These are phyloP conservation scores for Psilocybe azurescens DNA, from an alignment of 768 basidiomycete genomes.

Conservation along the genomic window DNA sequence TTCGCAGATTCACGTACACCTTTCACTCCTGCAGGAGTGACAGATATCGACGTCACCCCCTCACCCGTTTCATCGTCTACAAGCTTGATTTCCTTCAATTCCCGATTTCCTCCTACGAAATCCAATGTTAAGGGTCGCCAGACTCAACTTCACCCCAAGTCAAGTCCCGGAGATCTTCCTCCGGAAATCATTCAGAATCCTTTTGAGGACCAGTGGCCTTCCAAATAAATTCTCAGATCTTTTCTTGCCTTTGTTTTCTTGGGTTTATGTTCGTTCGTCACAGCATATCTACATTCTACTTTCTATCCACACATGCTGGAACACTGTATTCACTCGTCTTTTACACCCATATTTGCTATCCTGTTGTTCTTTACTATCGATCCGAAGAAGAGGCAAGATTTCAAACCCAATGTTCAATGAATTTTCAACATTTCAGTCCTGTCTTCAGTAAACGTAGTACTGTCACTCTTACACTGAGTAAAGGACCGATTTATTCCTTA, in stretches of 20 bases:
- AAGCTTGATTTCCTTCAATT: conserved; percentile 24
- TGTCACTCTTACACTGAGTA: no score
- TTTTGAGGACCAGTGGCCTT: conserved; percentile 15
- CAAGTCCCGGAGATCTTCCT: conserved; percentile 3
- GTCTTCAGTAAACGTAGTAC: no score
- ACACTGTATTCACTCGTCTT: neutral
- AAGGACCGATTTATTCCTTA: no score
- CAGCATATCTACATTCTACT: neutral
- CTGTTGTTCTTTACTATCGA: neutral
- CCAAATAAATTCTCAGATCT: neutral
- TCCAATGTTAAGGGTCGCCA: conserved; percentile 12
- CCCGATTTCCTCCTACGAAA: conserved; percentile 25
- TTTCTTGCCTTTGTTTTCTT: neutral
- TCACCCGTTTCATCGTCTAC: conserved; percentile 27
- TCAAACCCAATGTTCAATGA: no score
- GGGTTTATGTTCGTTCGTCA: neutral
- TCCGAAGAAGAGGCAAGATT: no score
- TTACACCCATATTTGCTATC: neutral
- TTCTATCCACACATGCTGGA: neutral
- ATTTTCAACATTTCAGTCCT: neutral
- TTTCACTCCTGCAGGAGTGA: conserved; percentile 43
- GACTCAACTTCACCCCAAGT: neutral
- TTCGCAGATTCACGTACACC: conserved; percentile 49
- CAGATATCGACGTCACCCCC: conserved; percentile 39
- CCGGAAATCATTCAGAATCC: conserved; percentile 25